Conservation (phyloP, 1,284 basidiomycete genomes). For the Cutaneotrichosporon curvatum region DNA sequence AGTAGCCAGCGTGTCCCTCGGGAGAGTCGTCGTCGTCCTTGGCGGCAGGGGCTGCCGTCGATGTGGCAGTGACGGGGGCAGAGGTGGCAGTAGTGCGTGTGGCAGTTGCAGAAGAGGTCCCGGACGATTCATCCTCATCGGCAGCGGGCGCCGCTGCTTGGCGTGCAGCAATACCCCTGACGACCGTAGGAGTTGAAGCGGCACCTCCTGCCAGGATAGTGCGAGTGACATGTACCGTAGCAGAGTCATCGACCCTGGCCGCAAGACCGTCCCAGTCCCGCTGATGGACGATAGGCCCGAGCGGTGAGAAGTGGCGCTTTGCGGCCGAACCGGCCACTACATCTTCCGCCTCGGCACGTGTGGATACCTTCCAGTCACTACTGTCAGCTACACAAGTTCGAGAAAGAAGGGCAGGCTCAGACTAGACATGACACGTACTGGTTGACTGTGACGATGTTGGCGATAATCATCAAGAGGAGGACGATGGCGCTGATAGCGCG, state of each 20-base stretch:
- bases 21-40: slow-evolving; percentile 35
- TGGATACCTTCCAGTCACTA: slow-evolving; percentile 50
- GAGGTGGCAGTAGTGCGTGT: not conserved
- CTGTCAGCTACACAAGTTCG: not conserved
- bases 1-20: slow-evolving; percentile 52
- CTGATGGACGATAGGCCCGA: too few species aligned
- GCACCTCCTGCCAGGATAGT: too few species aligned
- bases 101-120: not conserved
- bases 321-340: too few species aligned
- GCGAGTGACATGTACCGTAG: too few species aligned
- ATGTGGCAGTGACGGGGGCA: not conserved
- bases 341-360: not conserved
- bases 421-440: slow-evolving; percentile 42
- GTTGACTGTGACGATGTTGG: slow-evolving; percentile 70
- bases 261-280: too few species aligned
- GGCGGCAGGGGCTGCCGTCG: not conserved
- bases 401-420: not conserved
- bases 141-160: too few species aligned
- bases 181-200: too few species aligned
- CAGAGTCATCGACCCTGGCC: too few species aligned
- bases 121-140: not conserved
- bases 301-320: too few species aligned
- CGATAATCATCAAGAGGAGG: slow-evolving; percentile 62
- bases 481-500: slow-evolving; percentile 69
- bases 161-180: too few species aligned